These are phyloP conservation scores for Exophiala sp. DNA, from an alignment of 2,329 filamentous ascomycete genomes.

Conservation along the genomic window DNA sequence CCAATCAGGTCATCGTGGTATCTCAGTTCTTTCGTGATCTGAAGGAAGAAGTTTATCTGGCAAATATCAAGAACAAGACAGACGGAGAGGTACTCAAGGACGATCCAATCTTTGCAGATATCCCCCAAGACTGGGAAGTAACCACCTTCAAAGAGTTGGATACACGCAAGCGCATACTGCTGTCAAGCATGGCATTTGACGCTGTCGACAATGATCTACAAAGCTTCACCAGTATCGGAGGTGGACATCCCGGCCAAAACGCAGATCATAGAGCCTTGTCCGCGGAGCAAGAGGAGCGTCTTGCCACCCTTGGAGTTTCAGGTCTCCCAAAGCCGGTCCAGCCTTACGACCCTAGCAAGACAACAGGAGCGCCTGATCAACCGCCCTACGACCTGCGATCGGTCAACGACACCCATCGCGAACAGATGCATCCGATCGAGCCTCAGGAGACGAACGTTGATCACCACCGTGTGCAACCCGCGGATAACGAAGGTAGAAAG, in stretches of 20 bases:
- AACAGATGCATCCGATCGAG: too few species aligned
- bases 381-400: too few species aligned
- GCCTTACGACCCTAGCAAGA: not conserved
- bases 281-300: constrained; percentile 1
- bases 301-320: not conserved
- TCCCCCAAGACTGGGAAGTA: not conserved
- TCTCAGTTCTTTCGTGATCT: constrained; percentile 10
- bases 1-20: not conserved
- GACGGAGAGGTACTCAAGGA: constrained; percentile 1
- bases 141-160: constrained; percentile 8
- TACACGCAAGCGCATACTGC: not conserved
- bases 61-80: constrained; percentile 2
- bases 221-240: not conserved
- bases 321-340: not conserved
- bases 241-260: not conserved
- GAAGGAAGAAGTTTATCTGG: constrained; percentile 4
- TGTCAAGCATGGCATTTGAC: not conserved
- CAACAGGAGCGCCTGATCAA: not conserved
- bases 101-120: constrained; percentile 12
- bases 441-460: too few species aligned
- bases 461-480: not conserved
- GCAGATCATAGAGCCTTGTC: not conserved
- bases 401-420: too few species aligned
- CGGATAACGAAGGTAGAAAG: not conserved
- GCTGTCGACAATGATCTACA: not conserved